phyloP scores from a whole-genome alignment of 345 rosid genomes.

The Geranium rotundifolium region DNA sequence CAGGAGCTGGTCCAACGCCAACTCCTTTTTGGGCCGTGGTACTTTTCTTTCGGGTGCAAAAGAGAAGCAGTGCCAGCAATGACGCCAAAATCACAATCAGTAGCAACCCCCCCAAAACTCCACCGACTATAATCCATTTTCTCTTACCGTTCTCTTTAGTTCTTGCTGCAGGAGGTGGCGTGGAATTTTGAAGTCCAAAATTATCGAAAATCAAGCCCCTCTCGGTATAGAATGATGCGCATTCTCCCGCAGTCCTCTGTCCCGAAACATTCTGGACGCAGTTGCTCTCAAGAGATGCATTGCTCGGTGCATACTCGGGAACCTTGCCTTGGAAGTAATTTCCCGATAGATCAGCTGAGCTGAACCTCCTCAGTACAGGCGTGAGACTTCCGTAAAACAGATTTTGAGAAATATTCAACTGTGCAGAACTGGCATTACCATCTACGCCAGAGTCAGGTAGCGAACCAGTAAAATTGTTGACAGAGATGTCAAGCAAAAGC shows the following conservation, averaged over 20 bases:
- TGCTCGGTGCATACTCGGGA: slow-evolving; percentile 40
- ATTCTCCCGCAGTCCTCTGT: slow-evolving; percentile 48
- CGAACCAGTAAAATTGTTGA: slow-evolving; percentile 63
- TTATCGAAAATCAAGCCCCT: slow-evolving; percentile 62
- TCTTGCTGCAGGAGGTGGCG: slow-evolving; percentile 24
- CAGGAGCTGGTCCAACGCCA: slow-evolving; percentile 49
- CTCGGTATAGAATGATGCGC: slow-evolving; percentile 52
- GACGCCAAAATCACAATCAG: slow-evolving; percentile 30
- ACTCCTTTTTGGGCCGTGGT: slow-evolving; percentile 36
- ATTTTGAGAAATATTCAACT: slow-evolving; percentile 60
- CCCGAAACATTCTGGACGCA: slow-evolving; percentile 51
- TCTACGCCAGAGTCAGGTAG: slow-evolving; percentile 35
- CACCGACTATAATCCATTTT: slow-evolving; percentile 39
- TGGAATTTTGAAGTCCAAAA: slow-evolving; percentile 62
- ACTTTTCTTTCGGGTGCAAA: slow-evolving; percentile 33
- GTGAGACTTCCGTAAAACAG: slow-evolving; percentile 60
- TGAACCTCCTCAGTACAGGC: slow-evolving; percentile 37
- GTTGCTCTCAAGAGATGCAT: slow-evolving; percentile 49
- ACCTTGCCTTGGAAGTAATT: slow-evolving; percentile 77
- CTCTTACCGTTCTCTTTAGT: slow-evolving; percentile 31
- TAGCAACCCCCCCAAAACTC: slow-evolving; percentile 57
- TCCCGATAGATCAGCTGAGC: slow-evolving; percentile 40
- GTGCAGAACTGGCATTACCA: slow-evolving; percentile 24
- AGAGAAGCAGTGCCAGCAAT: slow-evolving; percentile 30
- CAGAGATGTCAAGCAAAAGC: slow-evolving; percentile 52